Base-by-base conservation (phyloP, 306 rosid genomes). In the Ceratonia siliqua region DNA sequence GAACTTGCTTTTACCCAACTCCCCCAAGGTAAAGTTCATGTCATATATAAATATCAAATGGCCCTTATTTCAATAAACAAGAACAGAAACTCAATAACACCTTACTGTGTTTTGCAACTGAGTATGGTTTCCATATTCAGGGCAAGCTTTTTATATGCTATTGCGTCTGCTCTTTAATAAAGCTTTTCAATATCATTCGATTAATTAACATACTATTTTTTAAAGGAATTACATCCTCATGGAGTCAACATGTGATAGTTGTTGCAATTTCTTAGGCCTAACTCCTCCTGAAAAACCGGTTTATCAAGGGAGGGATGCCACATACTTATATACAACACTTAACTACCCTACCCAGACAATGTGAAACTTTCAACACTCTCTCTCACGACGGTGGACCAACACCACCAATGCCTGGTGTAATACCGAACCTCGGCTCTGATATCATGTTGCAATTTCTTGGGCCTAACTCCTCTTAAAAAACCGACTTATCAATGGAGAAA, bases 1-100 rank as follows among this genome's bases (percentile, higher is more conserved):
- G 59, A 25, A 65, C 41, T 72, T 45, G 27, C 21, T 46, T 42
- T 59, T 28, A 24, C 62, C 65, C 53, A 61, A 43, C 27, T 70
- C 55, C 53, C 70, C n/a, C 35, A n/a, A 9, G 21, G n/a, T n/a
- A 22, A 79, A 41, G 45, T 35, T 22, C 42, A 21, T 25, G 35
- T 18, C 57, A 50, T 36, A 55, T 53, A 17, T 58, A 18, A 25
- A 4, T 36, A 61, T 59, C 46, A 75, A 54, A 55, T 18, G 25
- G 62, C 56, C 42, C 70, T 68, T 74, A 53, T 45, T 48, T 68
- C 52, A 70, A 67, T 48, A 22, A 45, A 46, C 35, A 73, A 27
- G 25, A 55, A 9, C 46, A 75, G 10, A 68, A 58, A 48, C 42
- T 15, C 48, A 27, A 52, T 14, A 55, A n/a, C 24, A 39, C 21